A percentile compares a stretch with the other conserved stretches of the same genome.
These are phyloP conservation scores for Gnetum montanum DNA, from an alignment of 75 land plant genomes.

Conservation along the genomic window DNA sequence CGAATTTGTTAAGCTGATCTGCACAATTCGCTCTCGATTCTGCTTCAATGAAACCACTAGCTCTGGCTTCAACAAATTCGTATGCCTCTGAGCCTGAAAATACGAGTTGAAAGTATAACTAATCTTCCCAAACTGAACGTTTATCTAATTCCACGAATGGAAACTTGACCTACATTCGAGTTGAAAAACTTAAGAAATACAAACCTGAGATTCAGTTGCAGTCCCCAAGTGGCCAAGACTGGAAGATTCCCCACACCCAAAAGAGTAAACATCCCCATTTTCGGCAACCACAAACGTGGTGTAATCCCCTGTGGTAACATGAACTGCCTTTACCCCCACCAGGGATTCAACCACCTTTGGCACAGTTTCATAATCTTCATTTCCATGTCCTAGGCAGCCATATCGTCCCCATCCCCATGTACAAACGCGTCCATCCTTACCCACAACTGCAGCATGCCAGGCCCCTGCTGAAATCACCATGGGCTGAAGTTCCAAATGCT, in stretches of 20 bases:
- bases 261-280: slow-evolving; percentile 75
- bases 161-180: not conserved
- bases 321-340: slow-evolving; percentile 62
- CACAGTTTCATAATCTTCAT: slow-evolving; percentile 67
- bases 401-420: slow-evolving; percentile 97
- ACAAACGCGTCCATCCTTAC: slow-evolving; percentile 74
- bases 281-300: slow-evolving; percentile 83
- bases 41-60: slow-evolving; percentile 61
- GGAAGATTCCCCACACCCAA: slow-evolving; percentile 81
- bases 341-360: slow-evolving; percentile 79
- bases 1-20: slow-evolving; percentile 80
- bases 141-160: not conserved
- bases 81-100: slow-evolving; percentile 49
- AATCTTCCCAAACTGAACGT: not conserved
- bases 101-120: not conserved
- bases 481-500: slow-evolving; percentile 57
- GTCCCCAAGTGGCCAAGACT: slow-evolving; percentile 56
- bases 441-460: slow-evolving; percentile 94
- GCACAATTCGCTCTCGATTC: slow-evolving; percentile 51
- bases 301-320: slow-evolving; percentile 88
- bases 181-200: not conserved
- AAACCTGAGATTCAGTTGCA: slow-evolving; percentile 57
- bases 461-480: slow-evolving; percentile 80
- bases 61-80: slow-evolving; percentile 62
- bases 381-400: slow-evolving; percentile 86